Percentiles rank a stretch among this genome's conserved stretches.
Conservation (phyloP, 148 eudicot genomes). For the Rhododendron kiyosumense region DNA sequence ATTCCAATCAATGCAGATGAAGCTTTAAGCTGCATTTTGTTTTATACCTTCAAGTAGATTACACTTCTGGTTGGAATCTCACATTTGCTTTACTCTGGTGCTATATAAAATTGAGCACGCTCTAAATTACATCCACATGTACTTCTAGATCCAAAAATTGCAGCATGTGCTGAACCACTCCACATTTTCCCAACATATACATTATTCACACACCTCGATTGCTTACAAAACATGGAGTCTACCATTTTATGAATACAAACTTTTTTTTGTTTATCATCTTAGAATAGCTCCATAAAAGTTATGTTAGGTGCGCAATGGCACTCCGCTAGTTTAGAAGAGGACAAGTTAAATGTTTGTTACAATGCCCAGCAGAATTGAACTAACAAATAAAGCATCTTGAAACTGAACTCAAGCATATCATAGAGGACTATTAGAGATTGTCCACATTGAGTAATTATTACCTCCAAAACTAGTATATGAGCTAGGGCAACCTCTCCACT, state of each 20-base stretch:
- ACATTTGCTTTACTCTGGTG: neutral
- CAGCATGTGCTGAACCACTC: neutral
- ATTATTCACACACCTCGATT: neutral
- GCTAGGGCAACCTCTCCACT: too few relatives aligned
- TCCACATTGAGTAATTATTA: neutral
- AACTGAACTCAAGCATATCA: neutral
- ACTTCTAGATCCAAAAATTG: neutral
- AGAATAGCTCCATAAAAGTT: neutral
- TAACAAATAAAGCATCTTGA: neutral
- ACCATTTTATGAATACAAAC: neutral
- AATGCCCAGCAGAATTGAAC: neutral
- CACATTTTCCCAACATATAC: neutral
- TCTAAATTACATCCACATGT: neutral
- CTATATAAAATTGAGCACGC: neutral
- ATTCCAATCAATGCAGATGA: neutral
- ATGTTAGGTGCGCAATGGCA: neutral
- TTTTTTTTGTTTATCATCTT: neutral
- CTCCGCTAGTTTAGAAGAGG: neutral
- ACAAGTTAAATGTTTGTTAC: neutral
- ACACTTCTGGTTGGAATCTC: neutral
- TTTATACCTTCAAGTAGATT: neutral
- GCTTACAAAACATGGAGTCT: neutral
- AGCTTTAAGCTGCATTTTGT: neutral
- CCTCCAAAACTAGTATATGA: neutral
- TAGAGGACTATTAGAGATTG: neutral